phyloP scores from a whole-genome alignment of 306 rosid species.

The Cucurbita moschata region DNA sequence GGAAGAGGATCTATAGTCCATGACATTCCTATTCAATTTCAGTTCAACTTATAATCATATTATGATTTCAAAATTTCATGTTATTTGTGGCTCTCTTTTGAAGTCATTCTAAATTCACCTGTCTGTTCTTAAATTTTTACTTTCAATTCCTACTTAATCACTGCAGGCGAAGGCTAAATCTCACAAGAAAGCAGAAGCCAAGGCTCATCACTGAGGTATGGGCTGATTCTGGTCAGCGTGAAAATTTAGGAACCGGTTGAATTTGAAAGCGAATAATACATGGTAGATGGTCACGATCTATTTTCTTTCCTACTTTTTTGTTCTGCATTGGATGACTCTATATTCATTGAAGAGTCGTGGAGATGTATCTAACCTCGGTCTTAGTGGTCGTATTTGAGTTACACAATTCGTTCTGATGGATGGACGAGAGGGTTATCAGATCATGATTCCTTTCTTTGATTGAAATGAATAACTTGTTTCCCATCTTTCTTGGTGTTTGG shows the following conservation, averaged over 20 bases:
- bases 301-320: not conserved
- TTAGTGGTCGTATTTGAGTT: not conserved
- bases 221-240: not conserved
- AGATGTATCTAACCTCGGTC: slow-evolving; percentile 1
- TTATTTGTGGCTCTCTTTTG: not conserved
- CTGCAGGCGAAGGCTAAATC: slow-evolving; percentile 77
- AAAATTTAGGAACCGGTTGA: slow-evolving; percentile 14
- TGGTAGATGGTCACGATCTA: slow-evolving; percentile 1
- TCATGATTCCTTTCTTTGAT: not conserved
- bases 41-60: not conserved
- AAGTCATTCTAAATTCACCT: not conserved
- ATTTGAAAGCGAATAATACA: slow-evolving; percentile 37
- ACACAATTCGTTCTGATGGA: slow-evolving; percentile 1
- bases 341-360: not conserved
- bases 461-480: slow-evolving; percentile 6
- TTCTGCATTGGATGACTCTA: not conserved
- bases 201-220: slow-evolving; percentile 57
- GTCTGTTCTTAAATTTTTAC: not conserved
- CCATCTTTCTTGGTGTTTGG: not conserved
- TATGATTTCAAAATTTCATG: not conserved
- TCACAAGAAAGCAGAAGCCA: slow-evolving; percentile 43
- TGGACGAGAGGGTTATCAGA: not conserved
- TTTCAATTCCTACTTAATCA: not conserved
- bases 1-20: not conserved
- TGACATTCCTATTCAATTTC: not conserved